phyloP scores from a whole-genome alignment of 306 rosid species.

The Cucumis sativus region DNA sequence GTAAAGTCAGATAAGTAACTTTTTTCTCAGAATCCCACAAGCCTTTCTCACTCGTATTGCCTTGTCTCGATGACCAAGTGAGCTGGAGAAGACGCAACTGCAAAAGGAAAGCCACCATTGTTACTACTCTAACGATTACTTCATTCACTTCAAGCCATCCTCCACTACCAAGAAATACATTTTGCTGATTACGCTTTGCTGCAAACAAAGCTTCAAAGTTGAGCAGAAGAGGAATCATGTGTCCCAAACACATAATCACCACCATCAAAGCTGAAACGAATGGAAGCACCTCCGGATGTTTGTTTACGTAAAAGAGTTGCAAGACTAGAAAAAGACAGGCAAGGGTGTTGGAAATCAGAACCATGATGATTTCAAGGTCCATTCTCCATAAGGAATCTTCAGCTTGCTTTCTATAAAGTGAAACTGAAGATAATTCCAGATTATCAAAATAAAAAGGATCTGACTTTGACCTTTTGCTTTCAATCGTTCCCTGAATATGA shows the following conservation, averaged over 20 bases:
- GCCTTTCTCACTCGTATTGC: constrained; percentile 22
- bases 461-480: constrained; percentile 46
- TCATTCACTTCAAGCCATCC: constrained; percentile 85
- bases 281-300: constrained; percentile 46
- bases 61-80: constrained; percentile 66
- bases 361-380: constrained; percentile 66
- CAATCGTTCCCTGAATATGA: constrained; percentile 47
- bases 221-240: constrained; percentile 68
- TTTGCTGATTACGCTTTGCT: constrained; percentile 30
- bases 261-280: constrained; percentile 58
- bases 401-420: constrained; percentile 43
- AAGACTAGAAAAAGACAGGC: constrained; percentile 64
- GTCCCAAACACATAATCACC: constrained; percentile 51
- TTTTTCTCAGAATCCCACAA: constrained; percentile 57
- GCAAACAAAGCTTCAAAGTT: constrained; percentile 68
- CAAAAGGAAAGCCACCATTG: constrained; percentile 72
- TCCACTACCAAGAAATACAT: constrained; percentile 43
- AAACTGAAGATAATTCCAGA: constrained; percentile 40
- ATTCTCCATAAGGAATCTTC: constrained; percentile 68
- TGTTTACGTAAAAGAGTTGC: constrained; percentile 73
- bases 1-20: constrained; percentile 44
- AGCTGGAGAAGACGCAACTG: constrained; percentile 61
- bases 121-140: constrained; percentile 63
- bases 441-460: constrained; percentile 56
- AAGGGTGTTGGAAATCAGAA: constrained; percentile 63